A percentile compares a stretch with the other conserved stretches of the same genome.
phyloP scores from a whole-genome alignment of 2,329 filamentous ascomycete species.

The Aureobasidium pullulans region DNA sequence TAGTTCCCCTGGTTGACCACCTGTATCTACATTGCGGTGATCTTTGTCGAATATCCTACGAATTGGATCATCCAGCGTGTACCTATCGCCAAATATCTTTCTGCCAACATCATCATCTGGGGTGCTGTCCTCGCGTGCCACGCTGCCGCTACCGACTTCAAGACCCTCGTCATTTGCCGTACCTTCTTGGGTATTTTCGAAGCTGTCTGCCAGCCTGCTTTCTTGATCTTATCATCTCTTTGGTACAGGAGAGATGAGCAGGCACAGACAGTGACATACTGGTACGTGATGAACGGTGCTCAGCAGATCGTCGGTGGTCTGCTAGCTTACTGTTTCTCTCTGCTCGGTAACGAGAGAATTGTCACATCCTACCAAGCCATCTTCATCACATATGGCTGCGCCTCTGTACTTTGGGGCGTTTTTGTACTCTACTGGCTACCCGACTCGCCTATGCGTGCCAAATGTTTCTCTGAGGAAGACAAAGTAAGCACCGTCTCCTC shows the following conservation, averaged over 20 bases:
- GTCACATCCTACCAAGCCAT: slow-evolving; percentile 56
- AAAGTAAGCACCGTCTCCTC: background rate
- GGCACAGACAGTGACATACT: slow-evolving; percentile 58
- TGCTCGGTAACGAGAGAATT: slow-evolving; percentile 22
- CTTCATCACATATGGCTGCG: slow-evolving; percentile 58
- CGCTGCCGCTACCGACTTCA: slow-evolving; percentile 54
- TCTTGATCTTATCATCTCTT: slow-evolving; percentile 59
- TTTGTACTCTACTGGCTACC: slow-evolving; percentile 60
- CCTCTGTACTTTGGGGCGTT: slow-evolving; percentile 57
- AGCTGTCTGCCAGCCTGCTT: slow-evolving; percentile 60
- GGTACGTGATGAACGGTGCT: slow-evolving; percentile 53
- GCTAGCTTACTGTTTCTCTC: slow-evolving; percentile 48
- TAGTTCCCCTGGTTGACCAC: slow-evolving; percentile 66
- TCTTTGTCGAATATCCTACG: slow-evolving; percentile 66
- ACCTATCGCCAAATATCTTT: slow-evolving; percentile 55
- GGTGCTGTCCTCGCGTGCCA: slow-evolving; percentile 54
- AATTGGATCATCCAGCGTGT: slow-evolving; percentile 55
- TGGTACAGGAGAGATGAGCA: slow-evolving; percentile 64
- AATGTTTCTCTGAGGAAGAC: slow-evolving; percentile 54
- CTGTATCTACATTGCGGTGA: slow-evolving; percentile 65
- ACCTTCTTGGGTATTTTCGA: slow-evolving; percentile 66
- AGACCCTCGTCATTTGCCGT: slow-evolving; percentile 52
- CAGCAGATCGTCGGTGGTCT: slow-evolving; percentile 68
- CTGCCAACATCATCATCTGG: slow-evolving; percentile 58
- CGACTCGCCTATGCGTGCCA: slow-evolving; percentile 64